phyloP scores from a whole-genome alignment of 257 asterid genomes.

The Primulina huaijiensis region DNA sequence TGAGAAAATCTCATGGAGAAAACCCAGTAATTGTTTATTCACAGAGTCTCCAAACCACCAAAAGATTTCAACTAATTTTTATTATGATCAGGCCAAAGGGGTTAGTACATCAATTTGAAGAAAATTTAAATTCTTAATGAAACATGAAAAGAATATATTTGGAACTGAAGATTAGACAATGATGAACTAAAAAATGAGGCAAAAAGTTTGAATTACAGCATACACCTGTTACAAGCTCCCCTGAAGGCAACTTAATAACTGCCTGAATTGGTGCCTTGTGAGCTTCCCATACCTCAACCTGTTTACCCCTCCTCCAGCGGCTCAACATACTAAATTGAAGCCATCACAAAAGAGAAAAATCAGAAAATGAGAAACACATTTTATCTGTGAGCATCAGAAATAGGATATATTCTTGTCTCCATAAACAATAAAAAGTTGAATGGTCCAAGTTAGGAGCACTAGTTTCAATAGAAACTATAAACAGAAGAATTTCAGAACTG shows the following conservation, averaged over 20 bases:
- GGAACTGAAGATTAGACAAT: not conserved
- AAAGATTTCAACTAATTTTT: too few relatives aligned
- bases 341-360: conserved; percentile 21
- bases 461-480: not conserved
- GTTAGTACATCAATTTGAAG: not conserved
- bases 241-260: conserved; percentile 75
- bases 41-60: not conserved
- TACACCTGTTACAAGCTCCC: conserved; percentile 86
- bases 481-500: not conserved
- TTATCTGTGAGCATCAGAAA: not conserved
- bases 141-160: not conserved
- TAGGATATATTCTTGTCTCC: not conserved
- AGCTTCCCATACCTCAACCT: conserved; percentile 80
- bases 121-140: not conserved
- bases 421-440: not conserved
- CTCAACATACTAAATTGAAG: conserved; percentile 58
- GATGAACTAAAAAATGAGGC: conserved; percentile 13
- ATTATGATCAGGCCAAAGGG: not conserved
- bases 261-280: conserved; percentile 84
- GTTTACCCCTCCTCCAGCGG: conserved; percentile 87
- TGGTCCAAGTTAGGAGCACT: not conserved
- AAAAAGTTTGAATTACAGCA: conserved; percentile 13
- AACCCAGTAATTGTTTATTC: not conserved
- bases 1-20: not conserved
- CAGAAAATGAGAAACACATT: conserved; percentile 14